Evolutionary conservation across 305 asterid species (phyloP), one percentile per base, ranked within the genome.

Genomic region (Fraxinus sp.): DNA sequence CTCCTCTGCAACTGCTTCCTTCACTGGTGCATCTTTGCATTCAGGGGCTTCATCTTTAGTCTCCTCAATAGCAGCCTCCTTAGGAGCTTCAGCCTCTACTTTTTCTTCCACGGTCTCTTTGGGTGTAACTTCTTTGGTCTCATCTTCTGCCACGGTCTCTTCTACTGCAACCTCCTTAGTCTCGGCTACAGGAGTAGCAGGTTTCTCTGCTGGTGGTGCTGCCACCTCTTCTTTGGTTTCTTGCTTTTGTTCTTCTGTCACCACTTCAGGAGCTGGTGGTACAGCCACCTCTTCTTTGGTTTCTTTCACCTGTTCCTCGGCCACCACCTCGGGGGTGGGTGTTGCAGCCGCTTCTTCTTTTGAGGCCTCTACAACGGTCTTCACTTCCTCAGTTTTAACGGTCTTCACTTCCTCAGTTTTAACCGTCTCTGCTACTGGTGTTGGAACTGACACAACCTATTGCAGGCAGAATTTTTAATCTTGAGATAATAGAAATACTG

Each of bases 141-240:
- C 81, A 30, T 71, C 49, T 77, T 70, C 86, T 20, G 30, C 24
- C 2, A 75, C 86, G 11, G 88, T 79, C n/a, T 77, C 80, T 74
- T 79, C 88, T 2, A 26, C 78, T 32, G 22, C 82, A 10, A 78
- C 24, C 24, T 68, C 83, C 64, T 79, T 79, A 2, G 74, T 55
- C 77, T 79, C 86, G 10, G 43, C 78, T 22, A 46, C 83, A 0
- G 82, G 66, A 8, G 43, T 82, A 59, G 81, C 83, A 10, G 84
- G 75, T 52, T 86, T 82, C 33, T 80, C 87, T 6, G 39, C 83
- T 43, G 14, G 83, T n/a, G 57, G 71, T 39, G 59, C 84, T 6
- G 84, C 83, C 36, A 57, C 76, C 62, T 75, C 81, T 74, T 86
- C 86, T 41, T 76, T 46, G 43, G 79, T 83, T 26, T 80, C 39